These are phyloP conservation scores for Vigna unguiculata DNA, from an alignment of 306 rosid genomes.

Conservation along the genomic window DNA sequence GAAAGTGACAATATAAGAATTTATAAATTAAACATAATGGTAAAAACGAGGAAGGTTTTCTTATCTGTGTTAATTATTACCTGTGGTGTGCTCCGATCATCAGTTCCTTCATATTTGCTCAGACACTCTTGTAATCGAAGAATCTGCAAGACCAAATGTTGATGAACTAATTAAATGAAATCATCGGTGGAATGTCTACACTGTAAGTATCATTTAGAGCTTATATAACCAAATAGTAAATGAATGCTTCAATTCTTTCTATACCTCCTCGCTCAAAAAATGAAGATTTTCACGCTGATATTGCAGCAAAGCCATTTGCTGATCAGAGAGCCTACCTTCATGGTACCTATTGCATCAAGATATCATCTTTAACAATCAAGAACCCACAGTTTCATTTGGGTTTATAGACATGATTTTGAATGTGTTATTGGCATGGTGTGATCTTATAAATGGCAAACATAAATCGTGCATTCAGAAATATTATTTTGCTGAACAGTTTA, in stretches of 20 bases:
- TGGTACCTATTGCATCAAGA: constrained; percentile 72
- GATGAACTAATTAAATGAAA: constrained; percentile 36
- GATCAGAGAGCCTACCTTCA: constrained; percentile 96
- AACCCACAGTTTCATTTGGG: constrained; percentile 23
- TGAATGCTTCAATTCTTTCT: constrained; percentile 33
- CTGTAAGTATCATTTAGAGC: constrained; percentile 3
- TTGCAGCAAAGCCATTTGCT: constrained; percentile 99
- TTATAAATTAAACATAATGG: constrained; percentile 13
- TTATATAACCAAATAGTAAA: constrained; percentile 35
- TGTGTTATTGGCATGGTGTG: neutral
- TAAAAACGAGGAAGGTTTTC: constrained; percentile 13
- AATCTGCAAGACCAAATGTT: constrained; percentile 63
- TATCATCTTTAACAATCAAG: constrained; percentile 26
- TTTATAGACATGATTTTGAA: constrained; percentile 30
- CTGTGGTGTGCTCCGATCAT: constrained; percentile 95
- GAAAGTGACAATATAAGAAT: neutral
- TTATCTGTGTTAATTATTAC: constrained; percentile 50
- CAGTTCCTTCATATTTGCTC: constrained; percentile 85
- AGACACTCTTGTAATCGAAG: constrained; percentile 92
- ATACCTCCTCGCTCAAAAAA: constrained; percentile 97
- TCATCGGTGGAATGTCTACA: constrained; percentile 2
- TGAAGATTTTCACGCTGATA: constrained; percentile 99
- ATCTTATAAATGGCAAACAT: constrained; percentile 23
- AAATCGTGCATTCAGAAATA: constrained; percentile 34
- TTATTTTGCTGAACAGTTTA: constrained; percentile 18